Base-by-base conservation (phyloP, 108 stramenopile genomes). In the Epithemia pelagica region DNA sequence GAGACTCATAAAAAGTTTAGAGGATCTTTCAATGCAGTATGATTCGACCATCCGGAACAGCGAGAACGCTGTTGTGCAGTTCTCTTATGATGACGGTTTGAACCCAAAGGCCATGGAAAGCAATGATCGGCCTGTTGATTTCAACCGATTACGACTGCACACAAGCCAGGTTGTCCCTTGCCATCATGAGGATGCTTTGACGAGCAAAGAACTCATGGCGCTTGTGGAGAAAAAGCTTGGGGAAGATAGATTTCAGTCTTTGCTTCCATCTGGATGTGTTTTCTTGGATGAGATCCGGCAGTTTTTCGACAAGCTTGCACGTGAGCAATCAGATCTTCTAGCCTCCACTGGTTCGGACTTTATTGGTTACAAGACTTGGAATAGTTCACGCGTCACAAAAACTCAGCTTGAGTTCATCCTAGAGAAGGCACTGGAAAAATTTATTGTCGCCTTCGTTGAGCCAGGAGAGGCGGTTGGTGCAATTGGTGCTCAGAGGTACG, bases 391-490 rank as follows among this genome's bases (percentile, higher is more conserved):
- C 2, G 72, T 96, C 54, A 91, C 96, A 1, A 57, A 64, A n/a
- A 78, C 81, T 22, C 95, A 98, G 69, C 52, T 95, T 3, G 76
- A 87, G 37, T 65, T 72, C 23, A 63, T 97, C 26, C 61, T 97
- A 66, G 72, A 74, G 2, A 62, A 71, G 0, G 90, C 95, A 20
- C 68, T 94, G 54, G 66, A 68, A 21, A 96, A 96, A 71, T 99
- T 94, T 72, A 81, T 80, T 31, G 78, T 68, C 37, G 78, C 93
- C 7, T 72, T 68, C 58, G 92, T 97, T 0, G 91, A 97, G 68
- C 96, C 98, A 1, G 96, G 95, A 8, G 95, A 99, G 75, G 97
- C 97, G 1, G 94, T 98, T 20, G 98, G 98, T 3, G 97, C 98
- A 1, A 94, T 96, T 54, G 98, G 96, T 51, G 98, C 98, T 30